These are phyloP conservation scores for Gleditsia sinensis DNA, from an alignment of 306 rosid genomes.

Conservation along the genomic window DNA sequence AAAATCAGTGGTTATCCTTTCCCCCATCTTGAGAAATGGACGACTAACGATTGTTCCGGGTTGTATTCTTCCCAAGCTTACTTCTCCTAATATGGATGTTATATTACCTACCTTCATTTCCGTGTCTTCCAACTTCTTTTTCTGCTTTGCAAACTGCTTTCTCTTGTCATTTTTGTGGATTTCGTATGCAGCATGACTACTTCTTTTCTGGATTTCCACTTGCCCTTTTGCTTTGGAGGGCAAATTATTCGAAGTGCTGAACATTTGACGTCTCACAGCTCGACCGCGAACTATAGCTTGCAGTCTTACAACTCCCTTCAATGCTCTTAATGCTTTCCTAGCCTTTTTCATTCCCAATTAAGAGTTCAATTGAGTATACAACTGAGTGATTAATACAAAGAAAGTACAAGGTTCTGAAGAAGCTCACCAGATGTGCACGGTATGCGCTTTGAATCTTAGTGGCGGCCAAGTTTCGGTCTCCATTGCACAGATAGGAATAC, in stretches of 20 bases:
- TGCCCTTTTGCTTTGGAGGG: slow-evolving; percentile 34
- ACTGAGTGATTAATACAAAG: not conserved
- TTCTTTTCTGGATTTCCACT: slow-evolving; percentile 38
- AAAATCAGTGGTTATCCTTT: not conserved
- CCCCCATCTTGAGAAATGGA: not conserved
- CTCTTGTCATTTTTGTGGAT: slow-evolving; percentile 28
- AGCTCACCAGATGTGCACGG: slow-evolving; percentile 80
- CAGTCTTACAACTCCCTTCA: slow-evolving; percentile 78
- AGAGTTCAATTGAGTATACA: slow-evolving; percentile 2
- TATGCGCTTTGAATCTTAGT: slow-evolving; percentile 73
- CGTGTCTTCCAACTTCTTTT: slow-evolving; percentile 47
- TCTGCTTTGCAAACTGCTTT: slow-evolving; percentile 39
- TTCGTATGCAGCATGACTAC: slow-evolving; percentile 21
- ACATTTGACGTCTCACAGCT: slow-evolving; percentile 65
- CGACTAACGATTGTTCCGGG: not conserved
- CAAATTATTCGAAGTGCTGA: slow-evolving; percentile 30
- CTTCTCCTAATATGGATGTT: not conserved
- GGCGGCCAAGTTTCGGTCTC: slow-evolving; percentile 61
- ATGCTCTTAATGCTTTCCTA: slow-evolving; percentile 80
- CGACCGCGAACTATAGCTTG: slow-evolving; percentile 88
- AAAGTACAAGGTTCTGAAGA: not conserved
- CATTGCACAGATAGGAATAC: slow-evolving; percentile 31
- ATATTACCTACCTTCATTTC: slow-evolving; percentile 47
- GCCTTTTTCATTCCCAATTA: slow-evolving; percentile 57
- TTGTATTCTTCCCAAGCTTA: slow-evolving; percentile 7